Base-by-base conservation (phyloP, 768 basidiomycete species). In the Mycena capillaripes region DNA sequence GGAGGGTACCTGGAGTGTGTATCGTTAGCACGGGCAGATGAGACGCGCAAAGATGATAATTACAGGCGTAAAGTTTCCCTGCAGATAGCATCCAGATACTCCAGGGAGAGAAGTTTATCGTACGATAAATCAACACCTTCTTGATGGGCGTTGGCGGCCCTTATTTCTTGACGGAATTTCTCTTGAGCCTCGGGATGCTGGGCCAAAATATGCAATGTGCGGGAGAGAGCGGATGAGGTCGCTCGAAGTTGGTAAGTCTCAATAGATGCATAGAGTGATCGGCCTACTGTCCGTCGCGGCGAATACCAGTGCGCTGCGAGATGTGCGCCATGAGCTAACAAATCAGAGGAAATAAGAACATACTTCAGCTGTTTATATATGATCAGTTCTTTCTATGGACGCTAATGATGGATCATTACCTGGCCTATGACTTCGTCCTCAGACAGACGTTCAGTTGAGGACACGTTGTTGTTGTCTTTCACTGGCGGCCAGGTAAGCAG, bases 61-160 rank as follows among this genome's bases (percentile, higher is more conserved):
- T 59, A 82, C 80, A 83, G 65, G 36, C 84, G 80, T 29, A 84
- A 66, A 2, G 81, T 84, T 65, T 83, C 83, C 27, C 81, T 74
- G 55, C 78, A 80, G 12, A 84, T 74, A 2, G 83, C 82, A 69
- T 84, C 80, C 21, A 84, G 73, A 48, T 79, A 80, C 3, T 80
- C 78, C 16, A 84, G 73, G 0, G 70, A 50, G 7, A 76, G 68
- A 11, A 84, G 70, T 8, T 78, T 72, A 29, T 81, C 80, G 40
- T 81, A 81, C 1, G 66, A 34, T 1, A 53, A 21, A 1, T 61
- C 44, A 79, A 64, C n/a, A 71, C 76, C 30, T 12, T 53, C 50
- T 65, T 71, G 17, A 66, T 66, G 38, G 19, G 75, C 78, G 7
- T 66, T 38, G 21, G 75, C 77, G 7, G 65, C 59, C 0, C 58